Conservation (phyloP, 2,329 filamentous ascomycete genomes). For the Ophiostoma novo-ulmi region DNA sequence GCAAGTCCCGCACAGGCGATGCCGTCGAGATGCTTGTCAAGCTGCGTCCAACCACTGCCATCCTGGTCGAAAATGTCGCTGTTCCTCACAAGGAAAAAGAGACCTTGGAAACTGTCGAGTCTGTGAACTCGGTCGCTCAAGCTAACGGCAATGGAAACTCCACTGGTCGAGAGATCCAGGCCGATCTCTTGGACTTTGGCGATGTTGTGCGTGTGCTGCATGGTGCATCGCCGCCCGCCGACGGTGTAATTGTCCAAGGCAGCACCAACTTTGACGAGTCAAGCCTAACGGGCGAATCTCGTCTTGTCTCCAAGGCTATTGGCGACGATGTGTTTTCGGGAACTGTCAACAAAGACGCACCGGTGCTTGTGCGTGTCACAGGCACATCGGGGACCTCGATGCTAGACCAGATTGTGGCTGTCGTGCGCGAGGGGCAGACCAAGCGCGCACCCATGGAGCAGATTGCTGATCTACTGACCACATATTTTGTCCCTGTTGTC, state of each 20-base stretch:
- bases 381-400: constrained; percentile 64
- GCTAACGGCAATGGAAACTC: not conserved
- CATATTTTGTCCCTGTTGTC: constrained; percentile 71
- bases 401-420: constrained; percentile 73
- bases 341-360: constrained; percentile 65
- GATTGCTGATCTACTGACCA: constrained; percentile 65
- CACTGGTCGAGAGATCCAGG: constrained; percentile 37
- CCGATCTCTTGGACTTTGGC: constrained; percentile 70
- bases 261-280: constrained; percentile 78
- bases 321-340: constrained; percentile 66
- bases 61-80: constrained; percentile 50
- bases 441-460: constrained; percentile 70
- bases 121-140: not conserved
- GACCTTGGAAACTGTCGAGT: constrained; percentile 28
- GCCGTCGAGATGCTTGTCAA: constrained; percentile 75
- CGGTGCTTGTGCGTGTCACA: constrained; percentile 59
- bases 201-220: constrained; percentile 71
- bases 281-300: constrained; percentile 76
- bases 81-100: constrained; percentile 32
- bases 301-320: constrained; percentile 56
- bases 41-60: constrained; percentile 69
- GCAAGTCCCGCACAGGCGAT: constrained; percentile 83
- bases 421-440: constrained; percentile 72
- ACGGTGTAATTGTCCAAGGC: constrained; percentile 62
- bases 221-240: constrained; percentile 78